A percentile compares a stretch with the other conserved stretches of the same genome.
These are phyloP conservation scores for Tanacetum coccineum DNA, from an alignment of 129 eudicot genomes.

Conservation along the genomic window DNA sequence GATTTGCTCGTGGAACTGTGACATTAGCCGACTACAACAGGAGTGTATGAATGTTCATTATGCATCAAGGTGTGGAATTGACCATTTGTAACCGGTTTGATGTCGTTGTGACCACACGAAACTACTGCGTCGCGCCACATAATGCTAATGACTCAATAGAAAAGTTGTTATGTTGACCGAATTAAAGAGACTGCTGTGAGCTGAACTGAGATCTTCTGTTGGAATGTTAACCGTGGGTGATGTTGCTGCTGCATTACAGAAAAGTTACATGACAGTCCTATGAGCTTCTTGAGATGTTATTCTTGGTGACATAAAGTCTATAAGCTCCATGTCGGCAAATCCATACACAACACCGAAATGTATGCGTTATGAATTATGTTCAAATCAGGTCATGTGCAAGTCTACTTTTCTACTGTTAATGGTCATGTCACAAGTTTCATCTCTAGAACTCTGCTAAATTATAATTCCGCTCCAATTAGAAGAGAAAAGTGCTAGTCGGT, in stretches of 20 bases:
- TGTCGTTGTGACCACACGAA: neutral
- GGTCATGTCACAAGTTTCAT: too few species aligned
- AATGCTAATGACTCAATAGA: constrained; percentile 65
- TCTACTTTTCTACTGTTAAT: too few species aligned
- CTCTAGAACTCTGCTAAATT: too few species aligned
- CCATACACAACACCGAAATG: too few species aligned
- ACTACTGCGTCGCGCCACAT: constrained; percentile 49
- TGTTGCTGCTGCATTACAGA: constrained; percentile 32
- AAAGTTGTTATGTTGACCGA: constrained; percentile 58
- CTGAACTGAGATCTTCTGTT: constrained; percentile 34
- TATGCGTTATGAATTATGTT: too few species aligned
- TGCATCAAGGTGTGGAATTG: constrained; percentile 41
- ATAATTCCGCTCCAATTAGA: too few species aligned
- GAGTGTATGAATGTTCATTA: constrained; percentile 52
- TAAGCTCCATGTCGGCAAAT: too few species aligned
- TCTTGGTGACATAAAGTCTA: too few species aligned
- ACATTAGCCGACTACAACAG: constrained; percentile 37
- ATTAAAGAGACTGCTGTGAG: constrained; percentile 23
- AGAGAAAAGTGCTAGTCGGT: too few species aligned
- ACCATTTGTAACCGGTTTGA: constrained; percentile 19
- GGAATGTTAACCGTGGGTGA: constrained; percentile 32
- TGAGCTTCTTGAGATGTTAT: constrained; percentile 16
- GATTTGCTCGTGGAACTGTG: too few species aligned
- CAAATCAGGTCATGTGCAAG: too few species aligned
- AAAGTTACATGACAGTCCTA: too few species aligned